Base-by-base conservation (phyloP, 1,139 yeast species). In the Yamadazyma triangularis region DNA sequence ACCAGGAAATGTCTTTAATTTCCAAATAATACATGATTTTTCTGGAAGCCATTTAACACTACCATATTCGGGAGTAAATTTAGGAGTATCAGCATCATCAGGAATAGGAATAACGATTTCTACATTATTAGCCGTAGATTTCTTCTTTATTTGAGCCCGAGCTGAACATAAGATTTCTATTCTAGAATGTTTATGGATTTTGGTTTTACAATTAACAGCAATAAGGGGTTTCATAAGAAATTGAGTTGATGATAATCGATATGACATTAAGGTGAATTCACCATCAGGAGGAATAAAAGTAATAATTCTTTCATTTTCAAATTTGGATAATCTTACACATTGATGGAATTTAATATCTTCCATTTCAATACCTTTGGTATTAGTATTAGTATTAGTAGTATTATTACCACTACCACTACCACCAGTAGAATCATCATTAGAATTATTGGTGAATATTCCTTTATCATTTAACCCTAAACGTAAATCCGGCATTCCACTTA, bases 401-500 rank as follows among this genome's bases (percentile, higher is more conserved):
- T n/a, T n/a, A n/a, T n/a, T n/a, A n/a, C n/a, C n/a, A n/a, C n/a
- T n/a, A n/a, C n/a, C n/a, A n/a, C n/a, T n/a, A n/a, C n/a, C n/a
- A n/a, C n/a, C n/a, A n/a, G n/a, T n/a, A n/a, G n/a, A n/a, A 24
- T 52, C 56, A 21, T 56, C 58, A 27, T 51, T 51, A n/a, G n/a
- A n/a, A 24, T 44, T 46, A 22, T 60, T 77, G 6, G 20, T 18
- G 46, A 82, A 84, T 26, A 85, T 78, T 11, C 89, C 93, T 48
- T 86, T 83, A 52, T 91, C 97, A 56, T 91, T 93, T 30, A 91
- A 70, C 0, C 98, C 98, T 36, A 91, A 68, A 40, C 95, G 76
- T 44, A 91, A 73, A 60, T 91, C 98, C 1, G 98, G 98, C 98
- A 91, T 91, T 31, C 98, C 98, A 33, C 93, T 79, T 38, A 91